Percentiles rank a stretch among this genome's conserved stretches.
phyloP scores from a whole-genome alignment of 768 basidiomycete species.

The Chalciporus chontae region DNA sequence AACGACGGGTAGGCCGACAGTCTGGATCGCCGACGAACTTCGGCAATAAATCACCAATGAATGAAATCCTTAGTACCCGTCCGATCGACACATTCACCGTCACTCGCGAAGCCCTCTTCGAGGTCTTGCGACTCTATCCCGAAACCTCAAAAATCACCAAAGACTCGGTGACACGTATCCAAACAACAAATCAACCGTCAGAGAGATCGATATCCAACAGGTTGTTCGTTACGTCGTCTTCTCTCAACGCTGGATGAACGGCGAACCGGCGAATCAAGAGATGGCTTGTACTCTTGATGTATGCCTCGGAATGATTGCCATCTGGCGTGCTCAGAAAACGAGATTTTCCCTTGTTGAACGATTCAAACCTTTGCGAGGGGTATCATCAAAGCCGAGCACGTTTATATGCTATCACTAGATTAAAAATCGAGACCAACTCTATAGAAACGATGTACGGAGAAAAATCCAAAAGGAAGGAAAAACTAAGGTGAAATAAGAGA shows the following conservation, averaged over 20 bases:
- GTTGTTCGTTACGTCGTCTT: conserved; percentile 22
- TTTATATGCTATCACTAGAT: conserved; percentile 8
- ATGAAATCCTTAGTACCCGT: conserved; percentile 19
- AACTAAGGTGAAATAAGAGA: conserved; percentile 1
- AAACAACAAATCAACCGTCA: conserved; percentile 11
- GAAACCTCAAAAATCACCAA: conserved; percentile 19
- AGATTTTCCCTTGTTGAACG: neutral
- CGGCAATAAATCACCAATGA: conserved; percentile 21
- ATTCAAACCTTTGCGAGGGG: neutral
- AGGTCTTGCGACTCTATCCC: conserved; percentile 11
- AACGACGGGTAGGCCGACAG: neutral
- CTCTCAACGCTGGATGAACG: conserved; percentile 22
- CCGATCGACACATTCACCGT: conserved; percentile 19
- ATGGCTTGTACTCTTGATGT: neutral
- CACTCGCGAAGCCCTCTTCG: conserved; percentile 16
- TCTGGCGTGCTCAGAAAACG: neutral
- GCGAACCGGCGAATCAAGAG: conserved; percentile 22
- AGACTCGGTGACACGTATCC: conserved; percentile 11
- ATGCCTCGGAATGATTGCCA: neutral
- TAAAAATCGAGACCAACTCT: neutral
- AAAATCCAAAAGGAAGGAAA: neutral
- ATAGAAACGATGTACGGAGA: conserved; percentile 3
- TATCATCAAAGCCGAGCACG: neutral
- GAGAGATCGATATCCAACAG: conserved; percentile 14
- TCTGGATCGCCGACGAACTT: conserved; percentile 12